phyloP scores from a whole-genome alignment of 2,329 filamentous ascomycete species.

The Macrophomina pseudophaseolina region DNA sequence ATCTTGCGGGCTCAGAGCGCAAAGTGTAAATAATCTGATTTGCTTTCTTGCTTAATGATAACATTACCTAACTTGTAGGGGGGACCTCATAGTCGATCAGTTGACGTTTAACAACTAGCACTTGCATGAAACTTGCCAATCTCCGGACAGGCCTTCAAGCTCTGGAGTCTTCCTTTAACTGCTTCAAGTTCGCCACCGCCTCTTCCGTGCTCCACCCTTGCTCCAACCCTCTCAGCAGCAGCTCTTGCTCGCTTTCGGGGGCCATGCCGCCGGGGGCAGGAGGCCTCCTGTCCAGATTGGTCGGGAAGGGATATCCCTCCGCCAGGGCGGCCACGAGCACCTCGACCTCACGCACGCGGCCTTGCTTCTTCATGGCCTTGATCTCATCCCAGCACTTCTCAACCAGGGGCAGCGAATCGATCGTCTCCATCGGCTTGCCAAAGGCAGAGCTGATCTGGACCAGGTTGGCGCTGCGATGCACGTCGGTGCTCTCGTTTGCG shows the following conservation, averaged over 20 bases:
- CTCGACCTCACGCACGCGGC: slow-evolving; percentile 50
- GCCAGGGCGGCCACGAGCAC: slow-evolving; percentile 58
- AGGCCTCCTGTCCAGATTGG: slow-evolving; percentile 63
- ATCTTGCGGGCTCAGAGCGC: no score
- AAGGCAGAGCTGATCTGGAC: slow-evolving; percentile 67
- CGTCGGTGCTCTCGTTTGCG: slow-evolving; percentile 55
- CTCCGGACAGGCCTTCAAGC: slow-evolving; percentile 3
- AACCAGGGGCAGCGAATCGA: slow-evolving; percentile 59
- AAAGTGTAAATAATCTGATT: neutral
- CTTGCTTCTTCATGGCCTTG: slow-evolving; percentile 40
- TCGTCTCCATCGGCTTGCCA: slow-evolving; percentile 67
- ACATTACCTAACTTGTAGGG: neutral
- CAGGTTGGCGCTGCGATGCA: slow-evolving; percentile 65
- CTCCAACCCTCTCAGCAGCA: slow-evolving; percentile 53
- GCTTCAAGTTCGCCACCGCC: slow-evolving; percentile 49
- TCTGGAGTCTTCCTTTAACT: slow-evolving; percentile 44
- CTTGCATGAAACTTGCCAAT: neutral
- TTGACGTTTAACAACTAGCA: neutral
- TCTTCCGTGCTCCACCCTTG: slow-evolving; percentile 47
- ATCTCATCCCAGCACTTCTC: slow-evolving; percentile 53
- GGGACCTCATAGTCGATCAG: neutral
- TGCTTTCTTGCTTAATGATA: neutral
- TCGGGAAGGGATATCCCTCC: slow-evolving; percentile 67
- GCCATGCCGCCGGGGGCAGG: slow-evolving; percentile 64
- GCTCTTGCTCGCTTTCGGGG: slow-evolving; percentile 63